Evolutionary conservation across 352 stramenopile genomes (phyloP), one percentile per base, ranked within the genome.

Genomic region (Pythium dissimile): DNA sequence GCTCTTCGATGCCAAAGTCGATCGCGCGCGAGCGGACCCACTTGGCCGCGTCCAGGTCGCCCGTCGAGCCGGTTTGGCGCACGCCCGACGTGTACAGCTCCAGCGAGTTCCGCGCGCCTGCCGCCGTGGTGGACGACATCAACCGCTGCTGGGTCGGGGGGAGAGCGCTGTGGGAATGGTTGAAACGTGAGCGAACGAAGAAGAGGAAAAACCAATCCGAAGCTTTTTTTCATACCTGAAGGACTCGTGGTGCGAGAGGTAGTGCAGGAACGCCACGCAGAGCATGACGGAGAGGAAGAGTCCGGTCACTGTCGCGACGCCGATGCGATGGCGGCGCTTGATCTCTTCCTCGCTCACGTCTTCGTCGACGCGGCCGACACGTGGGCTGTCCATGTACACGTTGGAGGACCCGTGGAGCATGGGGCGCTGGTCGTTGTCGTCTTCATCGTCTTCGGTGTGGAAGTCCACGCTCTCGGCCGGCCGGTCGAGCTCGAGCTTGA

Each of bases 131-230:
- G 13, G 81, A 77, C 15, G 75, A 73, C 66, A 93, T 89, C 44
- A 93, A 89, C 13, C 83, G 83, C 31, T 88, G 79, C 50, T 92
- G 80, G 23, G 83, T 90, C 12, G 81, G 77, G 7, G 81, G 81
- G 2, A 87, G 66, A 1, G 81, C 84, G 39, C 84, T 90, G 28
- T n/a, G 20, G 12, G 46, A 2, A 15, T 7, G 3, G 8, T 6
- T 10, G 24, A 13, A 44, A 37, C 12, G 18, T 49, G 30, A 66
- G 21, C 12, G 24, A 32, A 24, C 20, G 7, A 18, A 43, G 43
- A 31, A 23, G 50, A 18, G 32, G 13, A 53, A n/a, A n/a, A n/a
- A n/a, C n/a, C n/a, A n/a, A n/a, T n/a, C n/a, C n/a, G n/a, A n/a
- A n/a, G n/a, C n/a, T n/a, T n/a, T n/a, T n/a, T n/a, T n/a, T n/a